Evolutionary conservation across 345 rosid genomes (phyloP), one percentile per base, ranked within the genome.

Genomic region (Streptanthus diversifolius): DNA sequence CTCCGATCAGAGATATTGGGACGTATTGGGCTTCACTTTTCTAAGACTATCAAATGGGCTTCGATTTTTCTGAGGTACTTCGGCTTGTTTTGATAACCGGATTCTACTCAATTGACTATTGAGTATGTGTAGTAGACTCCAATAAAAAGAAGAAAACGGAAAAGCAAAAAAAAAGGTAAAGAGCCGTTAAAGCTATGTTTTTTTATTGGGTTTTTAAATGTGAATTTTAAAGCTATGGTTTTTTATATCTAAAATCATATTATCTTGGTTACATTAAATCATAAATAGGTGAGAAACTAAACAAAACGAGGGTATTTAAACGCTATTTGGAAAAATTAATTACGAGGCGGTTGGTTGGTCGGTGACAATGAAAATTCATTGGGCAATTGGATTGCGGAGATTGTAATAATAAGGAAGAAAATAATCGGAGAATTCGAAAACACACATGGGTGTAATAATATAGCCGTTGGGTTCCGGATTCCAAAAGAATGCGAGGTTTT

Each of bases 381-480:
- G 56, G 55, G 52, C 60, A 35, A 33, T 63, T 57, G 32, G 19
- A 53, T 22, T 29, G 35, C 59, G 22, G 44, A 44, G 32, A 54
- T 61, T 36, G 55, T 66, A 51, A 67, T 60, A 70, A 7, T 54
- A 11, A 67, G 25, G 33, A 74, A 67, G 52, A 51, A 49, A 67
- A 75, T 29, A 40, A 54, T 25, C 10, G 25, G 63, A 22, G n/a
- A 35, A 40, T 61, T 83, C 77, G 73, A 79, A 85, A 70, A 44
- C n/a, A 77, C 84, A 77, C 86, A 66, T 80, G 79, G 47, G 51
- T 8, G 7, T 29, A 8, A 17, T 45, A 36, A 74, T 77, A 70
- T 81, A 79, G 79, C 91, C 89, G 90, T 86, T 88, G 29, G 62
- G 80, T 54, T 48, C 3, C 4, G 2, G 30, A 29, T 60, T 19